Percentiles rank a stretch among this genome's conserved stretches.
phyloP scores from a whole-genome alignment of 1,284 basidiomycete genomes.

The Volvariella surrecta region DNA sequence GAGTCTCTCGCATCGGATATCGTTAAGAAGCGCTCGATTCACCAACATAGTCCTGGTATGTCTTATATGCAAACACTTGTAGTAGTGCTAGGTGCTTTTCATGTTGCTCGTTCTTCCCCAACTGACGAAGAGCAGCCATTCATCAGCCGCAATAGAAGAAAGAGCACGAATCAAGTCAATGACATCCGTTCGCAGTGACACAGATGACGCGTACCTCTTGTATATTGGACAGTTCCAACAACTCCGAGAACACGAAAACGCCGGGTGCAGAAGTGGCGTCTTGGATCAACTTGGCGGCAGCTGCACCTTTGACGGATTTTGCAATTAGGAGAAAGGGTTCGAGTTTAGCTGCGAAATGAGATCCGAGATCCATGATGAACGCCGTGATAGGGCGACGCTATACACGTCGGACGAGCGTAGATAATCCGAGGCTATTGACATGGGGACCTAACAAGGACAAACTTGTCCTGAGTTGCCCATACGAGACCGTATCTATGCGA shows the following conservation, averaged over 20 bases:
- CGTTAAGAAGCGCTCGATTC: constrained; percentile 11
- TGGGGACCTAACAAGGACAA: no score
- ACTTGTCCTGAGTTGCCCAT: no score
- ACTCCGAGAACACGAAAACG: constrained; percentile 85
- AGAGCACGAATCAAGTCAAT: no score
- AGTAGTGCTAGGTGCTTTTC: constrained; percentile 56
- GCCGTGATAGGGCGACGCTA: no score
- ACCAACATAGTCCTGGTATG: constrained; percentile 73
- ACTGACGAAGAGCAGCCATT: constrained; percentile 29
- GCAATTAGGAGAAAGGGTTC: constrained; percentile 88
- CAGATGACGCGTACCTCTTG: constrained; percentile 50
- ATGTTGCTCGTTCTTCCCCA: constrained; percentile 56
- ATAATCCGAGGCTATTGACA: no score
- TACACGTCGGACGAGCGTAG: no score
- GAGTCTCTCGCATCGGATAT: constrained; percentile 1
- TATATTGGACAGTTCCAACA: constrained; percentile 76
- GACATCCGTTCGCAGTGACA: neutral
- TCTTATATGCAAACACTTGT: constrained; percentile 85
- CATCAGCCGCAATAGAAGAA: no score
- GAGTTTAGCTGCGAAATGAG: constrained; percentile 53
- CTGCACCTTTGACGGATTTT: constrained; percentile 84
- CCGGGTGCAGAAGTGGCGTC: constrained; percentile 85
- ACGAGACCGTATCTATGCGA: no score
- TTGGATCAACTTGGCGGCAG: constrained; percentile 80
- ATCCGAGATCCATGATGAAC: constrained; percentile 39